These are phyloP conservation scores for Monosporozyma solicola DNA, from an alignment of 805 yeast species.

Conservation along the genomic window DNA sequence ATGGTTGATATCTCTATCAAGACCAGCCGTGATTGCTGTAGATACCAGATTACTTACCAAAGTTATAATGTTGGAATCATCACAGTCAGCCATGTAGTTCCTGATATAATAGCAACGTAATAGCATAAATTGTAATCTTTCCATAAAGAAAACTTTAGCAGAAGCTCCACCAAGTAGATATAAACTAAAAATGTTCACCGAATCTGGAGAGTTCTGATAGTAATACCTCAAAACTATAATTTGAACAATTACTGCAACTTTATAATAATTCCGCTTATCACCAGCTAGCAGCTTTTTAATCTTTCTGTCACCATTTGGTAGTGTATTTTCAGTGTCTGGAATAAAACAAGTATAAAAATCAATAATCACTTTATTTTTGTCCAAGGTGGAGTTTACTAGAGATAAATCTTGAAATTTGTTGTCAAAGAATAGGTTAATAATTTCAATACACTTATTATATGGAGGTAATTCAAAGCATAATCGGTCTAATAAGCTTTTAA, in stretches of 20 bases:
- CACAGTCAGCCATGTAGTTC: conserved; percentile 15
- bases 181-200: conserved; percentile 14
- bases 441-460: conserved; percentile 9
- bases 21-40: conserved; percentile 17
- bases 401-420: conserved; percentile 8
- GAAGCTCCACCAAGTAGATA: conserved; percentile 22
- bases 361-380: conserved; percentile 13
- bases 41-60: conserved; percentile 11
- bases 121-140: conserved; percentile 22
- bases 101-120: conserved; percentile 8
- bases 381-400: conserved; percentile 10
- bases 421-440: conserved; percentile 12
- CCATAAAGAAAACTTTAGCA: conserved; percentile 22
- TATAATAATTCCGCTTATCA: conserved; percentile 21
- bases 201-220: conserved; percentile 10
- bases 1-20: conserved; percentile 15
- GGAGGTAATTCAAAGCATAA: conserved; percentile 14
- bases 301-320: conserved; percentile 5
- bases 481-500: not conserved
- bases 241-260: conserved; percentile 21
- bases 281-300: conserved; percentile 7
- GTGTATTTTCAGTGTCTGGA: conserved; percentile 2
- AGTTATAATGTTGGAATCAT: conserved; percentile 15
- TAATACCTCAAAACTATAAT: conserved; percentile 15
- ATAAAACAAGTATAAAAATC: conserved; percentile 16